phyloP scores from a whole-genome alignment of 2,329 filamentous ascomycete species.

The Diaporthe sp. region DNA sequence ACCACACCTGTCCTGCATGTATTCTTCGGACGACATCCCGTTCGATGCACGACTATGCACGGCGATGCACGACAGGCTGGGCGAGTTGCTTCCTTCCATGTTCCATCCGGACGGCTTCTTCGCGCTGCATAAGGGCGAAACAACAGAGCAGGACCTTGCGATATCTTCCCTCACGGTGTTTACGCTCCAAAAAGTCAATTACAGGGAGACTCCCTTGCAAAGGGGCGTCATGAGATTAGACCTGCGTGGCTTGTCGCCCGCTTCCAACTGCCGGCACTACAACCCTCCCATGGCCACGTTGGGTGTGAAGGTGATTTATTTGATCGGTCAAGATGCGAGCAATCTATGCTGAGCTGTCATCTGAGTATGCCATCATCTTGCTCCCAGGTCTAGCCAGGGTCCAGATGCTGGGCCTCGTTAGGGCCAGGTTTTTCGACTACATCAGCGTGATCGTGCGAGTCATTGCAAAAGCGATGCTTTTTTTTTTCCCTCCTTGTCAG shows the following conservation, averaged over 20 bases:
- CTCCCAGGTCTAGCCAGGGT: background rate
- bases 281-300: background rate
- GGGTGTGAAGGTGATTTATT: conserved; percentile 1
- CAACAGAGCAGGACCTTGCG: conserved; percentile 23
- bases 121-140: background rate
- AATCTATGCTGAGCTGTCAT: background rate
- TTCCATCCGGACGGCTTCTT: background rate
- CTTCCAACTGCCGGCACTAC: conserved; percentile 32
- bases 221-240: background rate
- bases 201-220: conserved; percentile 9
- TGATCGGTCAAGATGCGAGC: background rate
- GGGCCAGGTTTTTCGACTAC: background rate
- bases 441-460: background rate
- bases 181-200: background rate
- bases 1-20: background rate
- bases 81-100: background rate
- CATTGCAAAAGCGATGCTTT: background rate
- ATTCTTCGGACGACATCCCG: conserved; percentile 20
- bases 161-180: background rate
- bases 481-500: background rate
- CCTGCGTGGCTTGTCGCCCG: conserved; percentile 12
- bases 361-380: background rate
- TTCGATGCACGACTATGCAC: background rate
- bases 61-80: background rate
- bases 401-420: background rate